Evolutionary conservation across 192 early-diverging fungal genomes (phyloP).

Genomic region (Coemansia sp.): DNA sequence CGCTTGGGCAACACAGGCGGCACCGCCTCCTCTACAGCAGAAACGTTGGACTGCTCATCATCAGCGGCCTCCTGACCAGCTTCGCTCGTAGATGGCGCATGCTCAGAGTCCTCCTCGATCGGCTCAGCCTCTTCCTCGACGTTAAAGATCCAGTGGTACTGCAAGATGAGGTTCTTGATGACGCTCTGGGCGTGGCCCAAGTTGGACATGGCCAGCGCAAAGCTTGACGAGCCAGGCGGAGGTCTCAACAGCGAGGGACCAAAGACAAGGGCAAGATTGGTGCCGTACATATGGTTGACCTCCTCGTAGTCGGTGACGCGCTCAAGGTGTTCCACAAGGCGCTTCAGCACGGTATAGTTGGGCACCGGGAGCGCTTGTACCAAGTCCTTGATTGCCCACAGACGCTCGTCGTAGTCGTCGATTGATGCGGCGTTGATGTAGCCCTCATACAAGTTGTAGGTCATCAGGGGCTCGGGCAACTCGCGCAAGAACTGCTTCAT

Average conservation of each 20-base stretch:
- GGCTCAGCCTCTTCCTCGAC: slow-evolving; percentile 62
- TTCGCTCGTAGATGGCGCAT: not conserved
- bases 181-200: slow-evolving; percentile 70
- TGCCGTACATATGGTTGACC: slow-evolving; percentile 85
- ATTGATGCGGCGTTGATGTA: slow-evolving; percentile 74
- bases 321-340: slow-evolving; percentile 71
- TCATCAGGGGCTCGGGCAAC: slow-evolving; percentile 89
- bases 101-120: slow-evolving; percentile 31
- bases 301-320: slow-evolving; percentile 73
- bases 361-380: slow-evolving; percentile 60
- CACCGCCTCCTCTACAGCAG: not conserved
- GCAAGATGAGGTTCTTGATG: slow-evolving; percentile 69
- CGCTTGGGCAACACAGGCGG: slow-evolving; percentile 11
- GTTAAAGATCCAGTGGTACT: slow-evolving; percentile 77
- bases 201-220: slow-evolving; percentile 71
- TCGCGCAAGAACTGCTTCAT: slow-evolving; percentile 94
- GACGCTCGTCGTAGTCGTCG: slow-evolving; percentile 69
- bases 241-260: slow-evolving; percentile 84
- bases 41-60: not conserved
- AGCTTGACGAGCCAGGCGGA: slow-evolving; percentile 58
- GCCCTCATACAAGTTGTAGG: slow-evolving; percentile 76
- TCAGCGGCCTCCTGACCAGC: not conserved
- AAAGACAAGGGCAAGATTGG: slow-evolving; percentile 94
- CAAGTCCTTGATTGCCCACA: slow-evolving; percentile 67
- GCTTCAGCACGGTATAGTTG: slow-evolving; percentile 67